Percentiles rank a stretch among this genome's conserved stretches.
These are phyloP conservation scores for Acidiella bohemica DNA, from an alignment of 495 filamentous ascomycete species.

Conservation along the genomic window DNA sequence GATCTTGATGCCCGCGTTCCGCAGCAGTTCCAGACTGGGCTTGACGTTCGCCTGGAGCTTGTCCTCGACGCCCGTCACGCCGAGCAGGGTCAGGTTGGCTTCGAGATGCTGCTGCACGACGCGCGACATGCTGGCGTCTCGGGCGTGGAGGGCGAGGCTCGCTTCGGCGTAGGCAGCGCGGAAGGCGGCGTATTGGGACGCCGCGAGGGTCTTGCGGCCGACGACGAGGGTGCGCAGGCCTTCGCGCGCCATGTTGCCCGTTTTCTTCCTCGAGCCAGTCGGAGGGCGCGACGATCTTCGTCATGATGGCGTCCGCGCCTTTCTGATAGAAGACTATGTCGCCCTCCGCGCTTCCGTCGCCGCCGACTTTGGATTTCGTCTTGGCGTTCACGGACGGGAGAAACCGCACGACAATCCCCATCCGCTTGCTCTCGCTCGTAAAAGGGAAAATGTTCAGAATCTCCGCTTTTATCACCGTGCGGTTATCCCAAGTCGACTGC, in stretches of 20 bases:
- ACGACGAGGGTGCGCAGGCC: conserved; percentile 90
- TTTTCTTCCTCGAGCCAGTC: conserved; percentile 99
- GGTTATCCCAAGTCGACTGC: conserved; percentile 62
- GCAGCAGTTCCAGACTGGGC: conserved; percentile 79
- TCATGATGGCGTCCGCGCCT: conserved; percentile 96
- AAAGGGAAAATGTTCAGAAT: conserved; percentile 96
- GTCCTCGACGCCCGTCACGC: conserved; percentile 96
- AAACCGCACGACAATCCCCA: conserved; percentile 95
- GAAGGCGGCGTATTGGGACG: conserved; percentile 68
- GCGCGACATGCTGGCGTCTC: conserved; percentile 67
- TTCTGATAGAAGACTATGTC: conserved; percentile 99
- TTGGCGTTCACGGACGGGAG: conserved; percentile 29
- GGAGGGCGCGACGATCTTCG: conserved; percentile 78
- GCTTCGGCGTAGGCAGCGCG: conserved; percentile 61
- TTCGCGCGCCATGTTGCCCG: conserved; percentile 95
- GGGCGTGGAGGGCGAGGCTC: conserved; percentile 59
- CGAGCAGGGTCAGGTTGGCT: conserved; percentile 75
- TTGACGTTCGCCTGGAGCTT: conserved; percentile 93
- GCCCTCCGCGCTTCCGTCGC: conserved; percentile 43
- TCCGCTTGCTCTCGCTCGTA: conserved; percentile 91
- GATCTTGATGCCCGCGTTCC: conserved; percentile 98
- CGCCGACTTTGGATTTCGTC: not conserved
- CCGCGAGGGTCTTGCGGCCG: conserved; percentile 67
- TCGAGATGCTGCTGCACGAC: conserved; percentile 75
- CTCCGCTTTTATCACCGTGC: conserved; percentile 67